Conservation (phyloP, 257 asterid genomes). For the Solanum rostratum region DNA sequence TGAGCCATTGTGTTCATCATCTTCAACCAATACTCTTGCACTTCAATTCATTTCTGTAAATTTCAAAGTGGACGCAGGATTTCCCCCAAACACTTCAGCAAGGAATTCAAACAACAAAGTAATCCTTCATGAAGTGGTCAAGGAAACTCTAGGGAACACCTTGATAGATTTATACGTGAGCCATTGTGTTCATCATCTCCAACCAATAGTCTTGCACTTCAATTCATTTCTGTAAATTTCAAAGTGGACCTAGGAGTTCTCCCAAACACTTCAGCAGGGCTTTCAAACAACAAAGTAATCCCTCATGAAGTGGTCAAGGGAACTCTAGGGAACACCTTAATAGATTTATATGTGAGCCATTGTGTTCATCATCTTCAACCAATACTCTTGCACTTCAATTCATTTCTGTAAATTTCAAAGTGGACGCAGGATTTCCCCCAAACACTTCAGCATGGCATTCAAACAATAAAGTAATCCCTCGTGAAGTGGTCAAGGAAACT, state of each 20-base stretch:
- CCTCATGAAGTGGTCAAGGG: too few relatives aligned
- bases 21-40: too few relatives aligned
- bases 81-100: slow-evolving; percentile 11
- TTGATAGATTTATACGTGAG: neutral
- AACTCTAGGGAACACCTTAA: too few relatives aligned
- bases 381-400: too few relatives aligned
- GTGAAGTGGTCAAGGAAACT: neutral
- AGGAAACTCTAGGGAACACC: neutral
- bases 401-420: neutral
- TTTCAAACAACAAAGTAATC: too few relatives aligned
- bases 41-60: too few relatives aligned
- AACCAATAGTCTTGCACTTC: neutral
- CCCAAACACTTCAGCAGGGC: too few relatives aligned
- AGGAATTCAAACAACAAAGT: neutral
- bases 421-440: neutral
- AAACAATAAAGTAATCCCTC: too few relatives aligned
- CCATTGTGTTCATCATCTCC: neutral
- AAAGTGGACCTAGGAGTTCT: neutral
- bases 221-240: neutral
- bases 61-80: neutral
- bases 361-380: too few relatives aligned
- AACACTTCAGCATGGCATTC: slow-evolving; percentile 13
- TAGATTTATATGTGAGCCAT: too few relatives aligned
- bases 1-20: too few relatives aligned
- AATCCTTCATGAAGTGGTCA: neutral